phyloP scores from a whole-genome alignment of 140 eudicot genomes.

The Ambrosia hybrid region DNA sequence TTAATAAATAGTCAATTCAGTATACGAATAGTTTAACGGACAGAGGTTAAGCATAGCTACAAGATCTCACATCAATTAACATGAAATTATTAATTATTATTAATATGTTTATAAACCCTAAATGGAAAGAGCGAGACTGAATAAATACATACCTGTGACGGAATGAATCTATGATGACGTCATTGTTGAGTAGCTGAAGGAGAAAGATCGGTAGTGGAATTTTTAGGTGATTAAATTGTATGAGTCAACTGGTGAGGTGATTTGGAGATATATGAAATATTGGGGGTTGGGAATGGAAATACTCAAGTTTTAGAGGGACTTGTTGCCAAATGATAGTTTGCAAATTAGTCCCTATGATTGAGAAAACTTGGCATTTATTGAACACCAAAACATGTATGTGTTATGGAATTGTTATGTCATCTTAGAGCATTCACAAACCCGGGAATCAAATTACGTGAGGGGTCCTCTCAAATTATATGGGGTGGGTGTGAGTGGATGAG shows the following conservation, averaged over 20 bases:
- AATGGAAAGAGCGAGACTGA: conserved; percentile 9
- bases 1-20: conserved; percentile 8
- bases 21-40: conserved; percentile 2
- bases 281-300: conserved; percentile 20
- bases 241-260: conserved; percentile 28
- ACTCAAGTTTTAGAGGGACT: not conserved
- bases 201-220: conserved; percentile 20
- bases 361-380: not conserved
- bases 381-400: too few relatives aligned
- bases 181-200: conserved; percentile 28
- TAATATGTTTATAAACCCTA: conserved; percentile 24
- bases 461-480: too few relatives aligned
- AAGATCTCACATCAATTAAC: conserved; percentile 17
- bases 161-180: conserved; percentile 8
- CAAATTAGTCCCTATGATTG: conserved; percentile 15
- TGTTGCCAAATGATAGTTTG: not conserved
- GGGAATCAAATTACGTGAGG: too few relatives aligned
- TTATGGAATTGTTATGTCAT: too few relatives aligned
- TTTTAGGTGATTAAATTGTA: conserved; percentile 32
- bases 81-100: not conserved
- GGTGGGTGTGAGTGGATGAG: too few relatives aligned
- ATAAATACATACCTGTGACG: conserved; percentile 24
- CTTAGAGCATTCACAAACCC: too few relatives aligned
- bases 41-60: not conserved
- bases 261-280: conserved; percentile 21